Percentiles rank a stretch among this genome's conserved stretches.
Conservation (phyloP, 805 yeast genomes). For the Ogataea naganishii region DNA sequence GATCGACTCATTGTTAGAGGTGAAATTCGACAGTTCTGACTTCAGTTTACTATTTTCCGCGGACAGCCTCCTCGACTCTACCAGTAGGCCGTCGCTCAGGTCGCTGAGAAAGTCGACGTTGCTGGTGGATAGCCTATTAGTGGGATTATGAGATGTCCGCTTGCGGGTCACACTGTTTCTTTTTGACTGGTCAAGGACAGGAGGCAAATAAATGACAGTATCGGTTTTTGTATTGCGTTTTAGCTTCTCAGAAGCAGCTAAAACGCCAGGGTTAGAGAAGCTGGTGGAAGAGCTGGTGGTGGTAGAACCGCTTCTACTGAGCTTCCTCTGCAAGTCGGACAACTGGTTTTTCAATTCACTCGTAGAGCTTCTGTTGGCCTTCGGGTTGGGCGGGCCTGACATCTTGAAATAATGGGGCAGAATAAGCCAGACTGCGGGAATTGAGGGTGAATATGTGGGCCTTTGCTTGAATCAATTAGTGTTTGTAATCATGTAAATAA, state of each 20-base stretch:
- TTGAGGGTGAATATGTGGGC: slow-evolving; percentile 5
- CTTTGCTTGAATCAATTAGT: slow-evolving; percentile 2
- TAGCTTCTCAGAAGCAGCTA: too few species aligned
- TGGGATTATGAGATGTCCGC: background rate
- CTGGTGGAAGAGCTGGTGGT: too few species aligned
- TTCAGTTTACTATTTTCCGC: slow-evolving; percentile 49
- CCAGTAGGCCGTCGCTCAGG: slow-evolving; percentile 59
- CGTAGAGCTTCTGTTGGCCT: slow-evolving; percentile 13
- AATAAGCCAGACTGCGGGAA: slow-evolving; percentile 1
- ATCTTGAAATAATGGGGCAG: background rate
- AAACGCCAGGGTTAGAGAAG: too few species aligned
- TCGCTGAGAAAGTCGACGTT: slow-evolving; percentile 70
- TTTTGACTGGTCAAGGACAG: too few species aligned
- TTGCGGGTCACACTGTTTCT: too few species aligned
- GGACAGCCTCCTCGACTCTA: slow-evolving; percentile 62
- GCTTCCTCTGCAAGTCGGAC: slow-evolving; percentile 30
- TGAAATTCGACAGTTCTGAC: slow-evolving; percentile 30
- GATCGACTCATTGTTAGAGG: slow-evolving; percentile 32
- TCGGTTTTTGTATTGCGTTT: too few species aligned
- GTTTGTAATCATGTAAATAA: background rate
- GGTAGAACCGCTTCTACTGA: slow-evolving; percentile 8
- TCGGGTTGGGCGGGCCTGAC: background rate
- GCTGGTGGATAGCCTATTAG: background rate
- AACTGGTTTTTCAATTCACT: slow-evolving; percentile 32
- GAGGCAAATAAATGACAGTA: too few species aligned